Base-by-base conservation (phyloP, 169 alveolate species). In the Plasmodium cynomolgi region DNA sequence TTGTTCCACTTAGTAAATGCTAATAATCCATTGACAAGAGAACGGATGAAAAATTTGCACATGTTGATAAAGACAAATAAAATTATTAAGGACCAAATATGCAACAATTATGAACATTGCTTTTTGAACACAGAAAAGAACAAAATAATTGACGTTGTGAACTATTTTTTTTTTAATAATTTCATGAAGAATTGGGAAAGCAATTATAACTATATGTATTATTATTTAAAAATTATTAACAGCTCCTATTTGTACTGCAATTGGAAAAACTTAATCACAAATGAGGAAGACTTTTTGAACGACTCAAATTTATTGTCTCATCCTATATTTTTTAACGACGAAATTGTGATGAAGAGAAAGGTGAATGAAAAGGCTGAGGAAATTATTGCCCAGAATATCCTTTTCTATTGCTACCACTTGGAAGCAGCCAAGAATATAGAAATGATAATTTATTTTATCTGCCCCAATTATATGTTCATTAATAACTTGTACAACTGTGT, bases 361-460 rank as follows among this genome's bases (percentile, higher is more conserved):
- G 33, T 86, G 20, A 86, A 86, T 77, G 82, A 86, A 86, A 86
- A 86, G 68, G 85, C 72, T 4, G 93, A 86, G 62, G 8, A 86
- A 4, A 58, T 86, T n/a, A 86, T 86, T 54, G 85, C 79, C 58
- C 58, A 86, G 81, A 86, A 86, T 86, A 86, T 86, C 8, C 34
- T 86, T 34, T 86, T 50, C 81, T 86, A 86, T 77, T 86, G 81
- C 23, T 86, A 86, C 34, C 39, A 86, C 15, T 33, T 86, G 47
- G 73, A 75, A 15, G 31, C 73, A 47, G 54, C 86, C 3, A 86
- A 86, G n/a, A 86, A 86, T 29, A 56, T 86, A 77, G 93, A 86
- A 86, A 86, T 86, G 93, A 86, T 86, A 75, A 86, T 29, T 75
- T 86, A 86, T 54, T 86, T 86, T 31, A 86, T 86, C 1, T 86